Percentiles rank a stretch among this genome's conserved stretches.
Conservation (phyloP, 768 basidiomycete genomes). For the Boletus edulis region DNA sequence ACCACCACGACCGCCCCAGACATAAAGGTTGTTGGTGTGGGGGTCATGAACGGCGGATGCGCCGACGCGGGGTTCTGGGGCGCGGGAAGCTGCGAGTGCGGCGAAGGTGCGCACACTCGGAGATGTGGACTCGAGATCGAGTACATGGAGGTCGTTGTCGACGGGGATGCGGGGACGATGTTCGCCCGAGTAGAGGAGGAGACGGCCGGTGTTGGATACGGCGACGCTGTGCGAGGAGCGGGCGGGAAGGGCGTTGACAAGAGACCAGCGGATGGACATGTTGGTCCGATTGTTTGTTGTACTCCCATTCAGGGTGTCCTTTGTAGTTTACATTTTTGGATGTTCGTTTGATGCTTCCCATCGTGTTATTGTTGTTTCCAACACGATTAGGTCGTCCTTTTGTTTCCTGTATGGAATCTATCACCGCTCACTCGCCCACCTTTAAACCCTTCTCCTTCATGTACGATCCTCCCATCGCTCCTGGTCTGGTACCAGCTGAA, state of each 20-base stretch:
- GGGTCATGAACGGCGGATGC: constrained; percentile 22
- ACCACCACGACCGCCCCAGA: constrained; percentile 49
- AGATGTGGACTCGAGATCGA: constrained; percentile 17
- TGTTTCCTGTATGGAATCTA: constrained; percentile 17
- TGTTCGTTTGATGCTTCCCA: background rate
- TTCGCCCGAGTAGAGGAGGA: constrained; percentile 44
- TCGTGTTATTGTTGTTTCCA: constrained; percentile 1
- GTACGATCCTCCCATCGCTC: background rate
- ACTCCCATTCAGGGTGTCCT: no score
- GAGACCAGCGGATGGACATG: constrained; percentile 28
- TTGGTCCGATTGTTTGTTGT: background rate
- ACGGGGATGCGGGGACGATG: constrained; percentile 41
- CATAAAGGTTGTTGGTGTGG: constrained; percentile 26
- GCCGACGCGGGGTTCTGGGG: constrained; percentile 23
- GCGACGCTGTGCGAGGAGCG: constrained; percentile 44
- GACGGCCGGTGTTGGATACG: constrained; percentile 25
- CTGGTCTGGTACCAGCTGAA: constrained; percentile 30
- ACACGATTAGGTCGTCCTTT: constrained; percentile 16
- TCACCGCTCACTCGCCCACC: constrained; percentile 4
- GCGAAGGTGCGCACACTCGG: constrained; percentile 19
- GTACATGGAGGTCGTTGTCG: constrained; percentile 30
- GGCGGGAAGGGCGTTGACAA: constrained; percentile 20
- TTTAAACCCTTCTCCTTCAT: constrained; percentile 3
- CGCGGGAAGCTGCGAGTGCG: background rate
- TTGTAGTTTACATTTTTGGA: background rate